Percentiles rank a stretch among this genome's conserved stretches.
Evolutionary conservation across 2,329 filamentous ascomycete genomes (phyloP).

Genomic region (Epichloe amarillans): DNA sequence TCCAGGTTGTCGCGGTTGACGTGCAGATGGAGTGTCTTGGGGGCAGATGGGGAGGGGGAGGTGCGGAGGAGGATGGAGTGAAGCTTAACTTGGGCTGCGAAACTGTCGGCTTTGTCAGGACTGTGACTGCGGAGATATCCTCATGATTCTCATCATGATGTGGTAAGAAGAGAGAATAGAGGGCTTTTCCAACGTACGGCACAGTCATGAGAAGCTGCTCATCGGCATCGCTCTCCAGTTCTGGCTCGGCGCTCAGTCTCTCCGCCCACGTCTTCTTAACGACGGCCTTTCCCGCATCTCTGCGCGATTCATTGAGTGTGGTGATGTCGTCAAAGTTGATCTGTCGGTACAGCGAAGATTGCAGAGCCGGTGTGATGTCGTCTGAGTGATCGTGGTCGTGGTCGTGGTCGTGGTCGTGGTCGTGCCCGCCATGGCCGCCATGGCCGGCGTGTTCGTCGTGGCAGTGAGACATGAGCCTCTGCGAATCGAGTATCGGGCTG

Average conservation of each 20-base stretch:
- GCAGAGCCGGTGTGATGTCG: conserved; percentile 82
- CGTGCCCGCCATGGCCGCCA: conserved; percentile 29
- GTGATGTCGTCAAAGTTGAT: conserved; percentile 78
- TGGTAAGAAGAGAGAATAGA: not conserved
- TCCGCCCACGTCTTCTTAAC: conserved; percentile 88
- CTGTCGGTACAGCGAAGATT: conserved; percentile 81
- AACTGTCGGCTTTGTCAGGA: conserved; percentile 38
- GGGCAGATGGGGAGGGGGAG: conserved; percentile 55
- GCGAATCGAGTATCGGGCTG: not conserved
- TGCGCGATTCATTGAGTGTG: conserved; percentile 68
- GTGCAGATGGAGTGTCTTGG: conserved; percentile 74
- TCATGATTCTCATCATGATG: not conserved
- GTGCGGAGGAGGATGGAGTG: conserved; percentile 81
- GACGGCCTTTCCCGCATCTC: conserved; percentile 57
- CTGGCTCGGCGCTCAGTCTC: conserved; percentile 54
- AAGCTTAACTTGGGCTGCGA: conserved; percentile 86
- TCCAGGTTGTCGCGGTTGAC: conserved; percentile 80
- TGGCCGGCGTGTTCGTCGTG: conserved; percentile 41
- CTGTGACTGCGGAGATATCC: too few relatives aligned
- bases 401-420: conserved; percentile 35
- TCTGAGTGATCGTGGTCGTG: conserved; percentile 74
- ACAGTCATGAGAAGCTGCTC: conserved; percentile 89
- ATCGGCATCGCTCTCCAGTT: conserved; percentile 75
- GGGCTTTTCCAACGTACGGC: conserved; percentile 46
- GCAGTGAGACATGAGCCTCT: conserved; percentile 29